These are phyloP conservation scores for Diphasiastrum complanatum DNA, from an alignment of 83 land plant species.

Conservation along the genomic window DNA sequence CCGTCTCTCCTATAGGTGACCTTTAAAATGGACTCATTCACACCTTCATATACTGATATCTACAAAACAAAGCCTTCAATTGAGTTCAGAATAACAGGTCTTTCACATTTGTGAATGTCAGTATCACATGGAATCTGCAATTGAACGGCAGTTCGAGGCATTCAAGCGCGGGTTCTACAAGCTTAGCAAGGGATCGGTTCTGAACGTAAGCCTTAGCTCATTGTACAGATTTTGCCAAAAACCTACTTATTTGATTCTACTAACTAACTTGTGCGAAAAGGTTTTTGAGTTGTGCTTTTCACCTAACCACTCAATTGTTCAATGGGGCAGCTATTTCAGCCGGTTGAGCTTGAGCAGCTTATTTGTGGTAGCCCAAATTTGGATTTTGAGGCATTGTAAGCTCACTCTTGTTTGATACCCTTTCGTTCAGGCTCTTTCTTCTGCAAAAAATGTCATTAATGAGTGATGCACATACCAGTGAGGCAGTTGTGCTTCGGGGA, in stretches of 20 bases:
- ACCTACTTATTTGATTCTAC: background rate
- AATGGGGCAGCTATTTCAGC: conserved; percentile 34
- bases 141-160: conserved; percentile 22
- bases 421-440: no score
- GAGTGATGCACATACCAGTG: no score
- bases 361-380: conserved; percentile 33
- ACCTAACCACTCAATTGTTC: no score
- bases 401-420: background rate
- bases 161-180: conserved; percentile 21
- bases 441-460: no score
- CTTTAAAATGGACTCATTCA: no score
- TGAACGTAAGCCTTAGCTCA: conserved; percentile 16
- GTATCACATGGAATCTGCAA: conserved; percentile 27
- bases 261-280: background rate
- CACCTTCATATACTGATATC: no score
- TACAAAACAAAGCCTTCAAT: no score
- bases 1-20: no score
- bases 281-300: background rate
- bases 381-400: conserved; percentile 30
- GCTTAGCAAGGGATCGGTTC: conserved; percentile 24
- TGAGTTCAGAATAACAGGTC: no score
- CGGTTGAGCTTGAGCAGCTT: conserved; percentile 27
- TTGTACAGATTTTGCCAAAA: no score
- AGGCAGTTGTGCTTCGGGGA: no score
- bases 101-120: conserved; percentile 14